phyloP scores from a whole-genome alignment of 2,329 filamentous ascomycete species.

The Fusarium camptoceras region DNA sequence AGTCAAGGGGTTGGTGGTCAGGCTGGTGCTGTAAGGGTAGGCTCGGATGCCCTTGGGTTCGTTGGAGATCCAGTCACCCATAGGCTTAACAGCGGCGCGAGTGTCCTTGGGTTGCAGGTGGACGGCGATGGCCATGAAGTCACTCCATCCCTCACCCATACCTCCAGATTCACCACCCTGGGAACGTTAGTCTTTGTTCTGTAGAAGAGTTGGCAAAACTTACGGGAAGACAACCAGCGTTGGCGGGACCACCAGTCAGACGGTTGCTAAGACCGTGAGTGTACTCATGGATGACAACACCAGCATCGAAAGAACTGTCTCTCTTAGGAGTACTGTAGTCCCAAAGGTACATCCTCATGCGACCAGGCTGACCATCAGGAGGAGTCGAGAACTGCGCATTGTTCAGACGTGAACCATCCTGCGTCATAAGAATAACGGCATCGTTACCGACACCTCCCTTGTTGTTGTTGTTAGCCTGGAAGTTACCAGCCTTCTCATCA shows the following conservation, averaged over 20 bases:
- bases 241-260: constrained; percentile 68
- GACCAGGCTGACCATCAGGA: constrained; percentile 61
- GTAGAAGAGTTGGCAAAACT: neutral
- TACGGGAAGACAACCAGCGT: constrained; percentile 59
- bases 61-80: constrained; percentile 64
- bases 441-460: constrained; percentile 64
- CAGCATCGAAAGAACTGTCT: constrained; percentile 69
- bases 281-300: constrained; percentile 71
- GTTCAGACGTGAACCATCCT: constrained; percentile 65
- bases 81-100: constrained; percentile 58
- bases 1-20: constrained; percentile 62
- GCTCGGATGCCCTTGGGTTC: constrained; percentile 59
- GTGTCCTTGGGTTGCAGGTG: constrained; percentile 60
- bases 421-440: constrained; percentile 66
- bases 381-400: constrained; percentile 70
- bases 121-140: constrained; percentile 66
- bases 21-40: constrained; percentile 64
- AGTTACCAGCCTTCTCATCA: constrained; percentile 69
- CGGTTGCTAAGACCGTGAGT: constrained; percentile 64
- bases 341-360: constrained; percentile 72
- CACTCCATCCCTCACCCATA: constrained; percentile 70
- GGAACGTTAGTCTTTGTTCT: neutral
- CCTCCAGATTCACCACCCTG: constrained; percentile 62
- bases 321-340: constrained; percentile 59
- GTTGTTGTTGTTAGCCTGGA: constrained; percentile 67